These are phyloP conservation scores for Paecilomyces dactylethromorphus DNA, from an alignment of 2,329 filamentous ascomycete species.

Conservation along the genomic window DNA sequence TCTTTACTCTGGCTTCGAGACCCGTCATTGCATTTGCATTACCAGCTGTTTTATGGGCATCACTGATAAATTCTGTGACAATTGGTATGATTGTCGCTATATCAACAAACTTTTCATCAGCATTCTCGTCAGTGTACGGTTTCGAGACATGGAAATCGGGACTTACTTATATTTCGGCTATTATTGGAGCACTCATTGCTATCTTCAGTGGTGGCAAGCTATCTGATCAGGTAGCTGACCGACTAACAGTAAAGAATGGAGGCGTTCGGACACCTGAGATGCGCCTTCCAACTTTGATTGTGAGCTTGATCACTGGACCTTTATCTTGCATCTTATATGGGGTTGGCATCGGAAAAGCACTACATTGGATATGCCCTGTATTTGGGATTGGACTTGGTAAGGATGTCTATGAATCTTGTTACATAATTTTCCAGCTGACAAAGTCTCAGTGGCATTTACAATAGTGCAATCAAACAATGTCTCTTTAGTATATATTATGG, in stretches of 20 bases:
- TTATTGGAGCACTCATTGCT: too few relatives aligned
- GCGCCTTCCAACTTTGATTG: background rate
- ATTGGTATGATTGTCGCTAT: background rate
- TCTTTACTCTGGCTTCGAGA: background rate
- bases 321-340: conserved; percentile 21
- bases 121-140: background rate
- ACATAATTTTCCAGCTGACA: background rate
- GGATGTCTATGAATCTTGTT: background rate
- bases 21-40: background rate
- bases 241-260: conserved; percentile 9
- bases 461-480: background rate
- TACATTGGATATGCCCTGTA: background rate
- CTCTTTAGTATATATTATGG: background rate
- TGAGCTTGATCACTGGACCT: background rate
- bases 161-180: background rate
- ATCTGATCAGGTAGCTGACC: conserved; percentile 22
- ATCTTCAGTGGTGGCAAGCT: background rate
- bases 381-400: background rate
- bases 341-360: conserved; percentile 12
- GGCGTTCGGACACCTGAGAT: background rate
- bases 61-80: background rate
- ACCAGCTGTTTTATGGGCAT: background rate
- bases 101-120: background rate
- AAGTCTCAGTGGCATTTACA: background rate
- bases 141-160: background rate